Conservation (phyloP, 2,329 filamentous ascomycete genomes). For the Huntiella moniliformis region DNA sequence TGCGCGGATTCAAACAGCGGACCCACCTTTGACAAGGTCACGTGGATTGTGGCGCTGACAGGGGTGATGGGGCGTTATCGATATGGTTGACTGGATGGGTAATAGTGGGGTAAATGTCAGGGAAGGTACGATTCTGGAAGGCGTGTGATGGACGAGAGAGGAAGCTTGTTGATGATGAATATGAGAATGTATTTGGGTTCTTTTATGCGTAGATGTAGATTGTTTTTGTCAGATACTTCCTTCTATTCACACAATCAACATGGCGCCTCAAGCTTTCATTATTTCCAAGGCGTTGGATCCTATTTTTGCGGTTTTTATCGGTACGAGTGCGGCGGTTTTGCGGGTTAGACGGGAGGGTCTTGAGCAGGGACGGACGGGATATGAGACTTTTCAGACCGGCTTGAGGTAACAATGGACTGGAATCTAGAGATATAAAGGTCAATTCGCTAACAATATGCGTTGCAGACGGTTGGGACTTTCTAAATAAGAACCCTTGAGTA, state of each 20-base stretch:
- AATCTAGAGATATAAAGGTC: neutral
- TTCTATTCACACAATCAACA: too few relatives aligned
- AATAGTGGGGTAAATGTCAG: too few relatives aligned
- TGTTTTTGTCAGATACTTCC: too few relatives aligned
- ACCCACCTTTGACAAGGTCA: conserved; percentile 18
- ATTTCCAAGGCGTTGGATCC: conserved; percentile 40
- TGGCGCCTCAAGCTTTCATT: conserved; percentile 32
- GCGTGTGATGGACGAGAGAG: too few relatives aligned
- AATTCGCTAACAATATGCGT: conserved; percentile 5
- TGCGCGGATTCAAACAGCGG: conserved; percentile 18
- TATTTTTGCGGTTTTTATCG: conserved; percentile 38
- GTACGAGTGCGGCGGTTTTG: conserved; percentile 33
- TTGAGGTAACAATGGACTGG: conserved; percentile 20
- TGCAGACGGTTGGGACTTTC: conserved; percentile 15
- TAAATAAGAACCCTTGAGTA: neutral
- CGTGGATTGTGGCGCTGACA: conserved; percentile 15
- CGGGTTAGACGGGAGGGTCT: conserved; percentile 43
- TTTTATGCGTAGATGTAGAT: too few relatives aligned
- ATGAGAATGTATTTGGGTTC: too few relatives aligned
- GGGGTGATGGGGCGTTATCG: too few relatives aligned
- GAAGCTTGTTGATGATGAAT: too few relatives aligned
- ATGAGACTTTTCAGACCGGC: conserved; percentile 29
- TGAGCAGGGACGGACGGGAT: conserved; percentile 33
- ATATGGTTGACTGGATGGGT: neutral
- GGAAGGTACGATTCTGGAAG: too few relatives aligned